Conservation (phyloP, 2,329 filamentous ascomycete species). For the Fusarium sp. region DNA sequence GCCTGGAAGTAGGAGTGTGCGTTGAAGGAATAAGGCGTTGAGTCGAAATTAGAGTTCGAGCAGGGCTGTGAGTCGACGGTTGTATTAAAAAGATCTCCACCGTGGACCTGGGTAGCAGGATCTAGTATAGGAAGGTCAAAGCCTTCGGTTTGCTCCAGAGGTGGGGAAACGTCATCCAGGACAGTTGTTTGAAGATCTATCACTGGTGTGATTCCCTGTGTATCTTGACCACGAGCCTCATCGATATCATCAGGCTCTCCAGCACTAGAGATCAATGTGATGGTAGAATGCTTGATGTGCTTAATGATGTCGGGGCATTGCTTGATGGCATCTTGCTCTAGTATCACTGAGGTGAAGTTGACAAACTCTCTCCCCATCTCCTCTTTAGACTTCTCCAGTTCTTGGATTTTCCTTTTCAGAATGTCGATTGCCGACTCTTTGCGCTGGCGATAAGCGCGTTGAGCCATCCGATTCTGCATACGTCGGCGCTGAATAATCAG, state of each 20-base stretch:
- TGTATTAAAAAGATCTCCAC: background rate
- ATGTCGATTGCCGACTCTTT: conserved; percentile 23
- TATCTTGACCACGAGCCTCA: background rate
- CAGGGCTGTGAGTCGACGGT: background rate
- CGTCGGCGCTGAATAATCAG: conserved; percentile 1
- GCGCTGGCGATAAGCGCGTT: conserved; percentile 22
- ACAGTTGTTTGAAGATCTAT: fast-evolving
- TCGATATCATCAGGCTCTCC: background rate
- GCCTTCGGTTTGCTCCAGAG: fast-evolving
- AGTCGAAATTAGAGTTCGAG: background rate
- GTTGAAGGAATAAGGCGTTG: background rate
- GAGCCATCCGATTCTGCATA: conserved; percentile 23
- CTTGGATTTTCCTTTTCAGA: conserved; percentile 5
- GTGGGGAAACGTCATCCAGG: background rate
- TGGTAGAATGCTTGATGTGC: conserved; percentile 11
- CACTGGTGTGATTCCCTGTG: fast-evolving
- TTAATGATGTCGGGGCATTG: conserved; percentile 4
- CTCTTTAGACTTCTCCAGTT: background rate
- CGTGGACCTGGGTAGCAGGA: background rate
- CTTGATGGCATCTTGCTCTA: conserved; percentile 3
- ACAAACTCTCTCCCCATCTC: conserved; percentile 9
- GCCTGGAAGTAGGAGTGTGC: background rate
- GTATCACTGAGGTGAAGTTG: conserved; percentile 3
- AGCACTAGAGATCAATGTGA: conserved; percentile 5
- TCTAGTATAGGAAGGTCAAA: background rate